Evolutionary conservation across 495 filamentous ascomycete genomes (phyloP).

Genomic region (Annulohypoxylon moriforme): DNA sequence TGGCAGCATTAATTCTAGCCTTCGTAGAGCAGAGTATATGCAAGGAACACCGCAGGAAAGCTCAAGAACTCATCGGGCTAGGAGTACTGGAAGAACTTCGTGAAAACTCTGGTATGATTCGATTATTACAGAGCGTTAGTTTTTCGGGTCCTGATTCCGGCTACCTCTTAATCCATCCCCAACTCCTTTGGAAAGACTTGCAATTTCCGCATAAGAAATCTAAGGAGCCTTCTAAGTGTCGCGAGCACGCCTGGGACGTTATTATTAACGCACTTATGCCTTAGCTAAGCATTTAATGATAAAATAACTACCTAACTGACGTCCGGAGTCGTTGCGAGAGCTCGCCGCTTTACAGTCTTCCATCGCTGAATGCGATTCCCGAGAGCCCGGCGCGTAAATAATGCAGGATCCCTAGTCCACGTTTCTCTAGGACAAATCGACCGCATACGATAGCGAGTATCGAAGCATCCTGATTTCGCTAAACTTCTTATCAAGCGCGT

Average conservation of each 20-base stretch:
- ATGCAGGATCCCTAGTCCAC: too few relatives aligned
- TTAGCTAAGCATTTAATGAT: neutral
- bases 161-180: neutral
- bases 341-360: neutral
- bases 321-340: neutral
- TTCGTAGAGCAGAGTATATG: constrained; percentile 9
- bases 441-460: too few relatives aligned
- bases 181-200: constrained; percentile 8
- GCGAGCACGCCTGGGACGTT: constrained; percentile 4
- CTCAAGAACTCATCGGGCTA: neutral
- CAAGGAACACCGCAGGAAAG: neutral
- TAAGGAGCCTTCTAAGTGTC: neutral
- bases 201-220: neutral
- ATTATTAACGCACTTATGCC: neutral
- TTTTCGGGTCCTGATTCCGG: neutral
- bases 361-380: too few relatives aligned
- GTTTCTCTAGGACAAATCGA: too few relatives aligned
- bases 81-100: constrained; percentile 5
- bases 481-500: too few relatives aligned
- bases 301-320: neutral
- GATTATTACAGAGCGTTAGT: constrained; percentile 1
- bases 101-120: constrained; percentile 5
- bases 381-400: too few relatives aligned
- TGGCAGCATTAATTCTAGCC: constrained; percentile 5
- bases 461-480: too few relatives aligned